Conservation (phyloP, 106 monocot species). For the Allium fistulosum region DNA sequence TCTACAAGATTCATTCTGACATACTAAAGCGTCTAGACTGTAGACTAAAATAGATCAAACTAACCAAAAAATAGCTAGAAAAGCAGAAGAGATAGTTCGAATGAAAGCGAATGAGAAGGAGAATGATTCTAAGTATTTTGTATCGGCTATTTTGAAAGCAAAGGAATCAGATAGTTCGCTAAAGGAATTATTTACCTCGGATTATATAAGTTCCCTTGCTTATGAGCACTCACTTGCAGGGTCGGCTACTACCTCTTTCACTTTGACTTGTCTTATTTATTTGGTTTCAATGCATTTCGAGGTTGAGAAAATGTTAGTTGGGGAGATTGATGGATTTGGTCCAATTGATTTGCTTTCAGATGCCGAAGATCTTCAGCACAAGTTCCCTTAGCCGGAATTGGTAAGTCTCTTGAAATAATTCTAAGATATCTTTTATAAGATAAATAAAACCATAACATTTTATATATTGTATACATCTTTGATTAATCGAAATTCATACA, state of each 20-base stretch:
- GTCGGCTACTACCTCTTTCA: constrained; percentile 68
- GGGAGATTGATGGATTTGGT: constrained; percentile 63
- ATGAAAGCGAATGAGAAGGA: constrained; percentile 16
- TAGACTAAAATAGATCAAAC: constrained; percentile 38
- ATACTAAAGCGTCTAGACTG: constrained; percentile 43
- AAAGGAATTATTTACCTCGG: constrained; percentile 30
- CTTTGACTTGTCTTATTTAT: constrained; percentile 46
- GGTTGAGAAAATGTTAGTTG: constrained; percentile 62
- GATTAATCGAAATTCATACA: too few species aligned
- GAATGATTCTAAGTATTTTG: constrained; percentile 26
- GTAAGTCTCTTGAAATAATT: constrained; percentile 10
- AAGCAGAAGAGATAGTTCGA: constrained; percentile 28
- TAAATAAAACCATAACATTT: too few species aligned
- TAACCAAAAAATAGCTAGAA: constrained; percentile 24
- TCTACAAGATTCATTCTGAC: constrained; percentile 45
- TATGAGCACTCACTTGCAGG: constrained; percentile 90
- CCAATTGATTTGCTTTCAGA: constrained; percentile 24
- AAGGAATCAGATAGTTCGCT: constrained; percentile 15
- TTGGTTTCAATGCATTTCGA: constrained; percentile 56
- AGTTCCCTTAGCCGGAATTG: constrained; percentile 84
- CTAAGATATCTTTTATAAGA: not conserved
- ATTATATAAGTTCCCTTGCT: constrained; percentile 57
- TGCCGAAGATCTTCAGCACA: constrained; percentile 48
- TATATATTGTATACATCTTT: too few species aligned
- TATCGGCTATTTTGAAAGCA: constrained; percentile 42